Conservation (phyloP, 352 stramenopile species). For the Phytophthora podocarpi region DNA sequence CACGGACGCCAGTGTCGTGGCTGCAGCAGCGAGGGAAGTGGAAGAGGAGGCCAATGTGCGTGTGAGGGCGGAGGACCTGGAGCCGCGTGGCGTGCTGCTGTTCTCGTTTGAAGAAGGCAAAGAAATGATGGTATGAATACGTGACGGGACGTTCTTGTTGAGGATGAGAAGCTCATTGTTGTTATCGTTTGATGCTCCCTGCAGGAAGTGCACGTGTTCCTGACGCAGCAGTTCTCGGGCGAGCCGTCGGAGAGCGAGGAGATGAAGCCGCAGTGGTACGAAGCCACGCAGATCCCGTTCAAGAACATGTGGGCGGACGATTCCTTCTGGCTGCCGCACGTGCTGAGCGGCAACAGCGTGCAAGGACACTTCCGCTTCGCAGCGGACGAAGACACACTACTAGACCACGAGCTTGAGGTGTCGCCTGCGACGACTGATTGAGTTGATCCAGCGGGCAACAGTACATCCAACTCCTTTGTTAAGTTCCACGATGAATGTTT, state of each 20-base stretch:
- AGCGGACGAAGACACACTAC: conserved; percentile 69
- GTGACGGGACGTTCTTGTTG: not conserved
- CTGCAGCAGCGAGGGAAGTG: conserved; percentile 63
- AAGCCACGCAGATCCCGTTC: conserved; percentile 66
- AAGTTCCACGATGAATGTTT: too few species aligned
- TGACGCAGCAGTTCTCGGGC: conserved; percentile 63
- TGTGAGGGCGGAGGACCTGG: conserved; percentile 37
- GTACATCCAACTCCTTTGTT: too few species aligned
- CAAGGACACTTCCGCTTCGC: conserved; percentile 77
- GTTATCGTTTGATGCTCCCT: not conserved
- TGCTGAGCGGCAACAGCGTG: conserved; percentile 73
- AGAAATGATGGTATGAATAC: conserved; percentile 70
- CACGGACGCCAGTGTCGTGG: conserved; percentile 62
- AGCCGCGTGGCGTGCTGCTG: conserved; percentile 45
- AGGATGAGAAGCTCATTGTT: not conserved
- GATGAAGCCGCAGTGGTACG: conserved; percentile 89
- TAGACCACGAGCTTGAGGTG: conserved; percentile 52
- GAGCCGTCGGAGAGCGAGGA: conserved; percentile 87
- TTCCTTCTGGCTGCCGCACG: conserved; percentile 75
- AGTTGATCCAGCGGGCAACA: not conserved
- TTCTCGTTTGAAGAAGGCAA: conserved; percentile 70
- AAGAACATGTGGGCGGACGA: conserved; percentile 90
- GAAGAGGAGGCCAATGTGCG: conserved; percentile 74
- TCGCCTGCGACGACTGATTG: not conserved
- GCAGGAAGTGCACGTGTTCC: conserved; percentile 87